phyloP scores from a whole-genome alignment of 176 grass and related monocot genomes.

The Pontederia crassipes region DNA sequence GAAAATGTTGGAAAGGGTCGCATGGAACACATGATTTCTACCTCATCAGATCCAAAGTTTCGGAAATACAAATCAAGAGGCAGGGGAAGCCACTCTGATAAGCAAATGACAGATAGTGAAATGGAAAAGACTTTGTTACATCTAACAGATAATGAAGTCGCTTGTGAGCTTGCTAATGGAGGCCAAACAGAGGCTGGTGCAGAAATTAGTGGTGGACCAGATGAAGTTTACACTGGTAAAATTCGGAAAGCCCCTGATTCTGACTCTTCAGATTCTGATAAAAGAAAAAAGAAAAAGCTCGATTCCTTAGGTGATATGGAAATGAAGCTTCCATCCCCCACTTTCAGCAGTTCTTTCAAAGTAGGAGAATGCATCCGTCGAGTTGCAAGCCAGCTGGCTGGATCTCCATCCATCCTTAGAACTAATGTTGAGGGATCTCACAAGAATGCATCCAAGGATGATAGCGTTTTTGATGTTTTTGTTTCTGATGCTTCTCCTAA shows the following conservation, averaged over 20 bases:
- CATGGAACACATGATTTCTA: not conserved
- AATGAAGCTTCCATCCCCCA: constrained; percentile 29
- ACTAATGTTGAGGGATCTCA: constrained; percentile 32
- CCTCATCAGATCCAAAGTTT: constrained; percentile 11
- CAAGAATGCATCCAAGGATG: constrained; percentile 49
- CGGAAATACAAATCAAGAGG: constrained; percentile 56
- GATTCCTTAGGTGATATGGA: constrained; percentile 43
- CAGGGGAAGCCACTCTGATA: constrained; percentile 60
- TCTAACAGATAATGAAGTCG: constrained; percentile 23
- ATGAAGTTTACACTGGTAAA: constrained; percentile 7
- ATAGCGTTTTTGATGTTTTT: constrained; percentile 71
- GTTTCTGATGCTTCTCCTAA: constrained; percentile 47
- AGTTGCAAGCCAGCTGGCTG: constrained; percentile 84
- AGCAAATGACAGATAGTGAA: constrained; percentile 30
- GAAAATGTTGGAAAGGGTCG: constrained; percentile 20
- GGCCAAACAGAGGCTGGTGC: constrained; percentile 8
- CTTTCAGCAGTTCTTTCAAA: constrained; percentile 80
- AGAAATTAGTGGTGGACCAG: constrained; percentile 15
- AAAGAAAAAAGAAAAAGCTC: constrained; percentile 37
- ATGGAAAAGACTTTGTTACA: constrained; percentile 17
- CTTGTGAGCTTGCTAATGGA: constrained; percentile 35
- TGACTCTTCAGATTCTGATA: constrained; percentile 43
- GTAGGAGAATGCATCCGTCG: constrained; percentile 90
- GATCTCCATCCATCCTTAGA: constrained; percentile 45
- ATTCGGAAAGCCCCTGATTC: constrained; percentile 13